Conservation (phyloP, 2,329 filamentous ascomycete genomes). For the Aspergillus sp. region DNA sequence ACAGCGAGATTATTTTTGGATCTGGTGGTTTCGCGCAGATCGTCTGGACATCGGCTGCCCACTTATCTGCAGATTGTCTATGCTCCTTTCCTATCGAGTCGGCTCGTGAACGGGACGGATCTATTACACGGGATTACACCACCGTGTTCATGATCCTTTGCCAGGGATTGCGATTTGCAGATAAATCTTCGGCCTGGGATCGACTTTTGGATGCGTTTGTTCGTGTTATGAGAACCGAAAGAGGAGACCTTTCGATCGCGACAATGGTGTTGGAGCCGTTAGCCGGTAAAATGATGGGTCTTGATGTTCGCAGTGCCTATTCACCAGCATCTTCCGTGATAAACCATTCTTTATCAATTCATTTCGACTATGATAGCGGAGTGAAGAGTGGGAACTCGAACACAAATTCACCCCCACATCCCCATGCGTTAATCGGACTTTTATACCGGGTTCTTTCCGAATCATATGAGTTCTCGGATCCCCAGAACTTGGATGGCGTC, state of each 20-base stretch:
- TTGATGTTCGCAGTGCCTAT: slow-evolving; percentile 26
- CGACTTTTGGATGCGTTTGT: slow-evolving; percentile 59
- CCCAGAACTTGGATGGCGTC: slow-evolving; percentile 41
- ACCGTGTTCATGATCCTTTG: slow-evolving; percentile 68
- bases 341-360: slow-evolving; percentile 36
- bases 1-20: slow-evolving; percentile 14
- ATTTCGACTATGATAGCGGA: slow-evolving; percentile 19
- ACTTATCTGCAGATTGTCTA: slow-evolving; percentile 37
- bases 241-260: slow-evolving; percentile 66
- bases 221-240: slow-evolving; percentile 59
- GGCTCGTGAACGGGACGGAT: slow-evolving; percentile 50
- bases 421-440: slow-evolving; percentile 63
- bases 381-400: background rate
- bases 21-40: slow-evolving; percentile 19
- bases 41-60: slow-evolving; percentile 39
- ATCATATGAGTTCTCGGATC: slow-evolving; percentile 53
- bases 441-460: slow-evolving; percentile 53
- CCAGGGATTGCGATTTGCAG: slow-evolving; percentile 49
- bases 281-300: slow-evolving; percentile 53
- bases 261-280: slow-evolving; percentile 71
- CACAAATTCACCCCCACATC: slow-evolving; percentile 16
- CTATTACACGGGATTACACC: slow-evolving; percentile 66
- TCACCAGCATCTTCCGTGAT: slow-evolving; percentile 38
- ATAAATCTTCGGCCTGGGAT: slow-evolving; percentile 39
- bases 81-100: slow-evolving; percentile 41